phyloP scores from a whole-genome alignment of 73 alveolate species.

The Tetrahymena malaccensis region DNA sequence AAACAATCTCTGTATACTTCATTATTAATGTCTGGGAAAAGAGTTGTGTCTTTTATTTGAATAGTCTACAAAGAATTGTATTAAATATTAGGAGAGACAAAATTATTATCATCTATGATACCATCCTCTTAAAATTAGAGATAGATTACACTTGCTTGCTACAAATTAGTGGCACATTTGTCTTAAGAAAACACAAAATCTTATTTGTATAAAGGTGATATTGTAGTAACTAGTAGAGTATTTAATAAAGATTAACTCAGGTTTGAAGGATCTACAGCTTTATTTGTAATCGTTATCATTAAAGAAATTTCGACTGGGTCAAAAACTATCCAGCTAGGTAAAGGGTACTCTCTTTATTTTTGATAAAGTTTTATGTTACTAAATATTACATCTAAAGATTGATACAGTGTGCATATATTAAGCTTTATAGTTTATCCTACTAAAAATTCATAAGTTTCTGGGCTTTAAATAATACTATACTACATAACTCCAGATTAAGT shows the following conservation, averaged over 20 bases:
- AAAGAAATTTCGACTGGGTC: neutral
- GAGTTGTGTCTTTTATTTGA: neutral
- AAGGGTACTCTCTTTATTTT: neutral
- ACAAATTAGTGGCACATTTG: neutral
- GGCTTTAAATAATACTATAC: neutral
- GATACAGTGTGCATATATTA: neutral
- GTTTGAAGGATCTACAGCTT: neutral
- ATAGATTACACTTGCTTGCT: neutral
- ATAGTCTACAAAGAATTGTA: neutral
- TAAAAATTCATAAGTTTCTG: neutral
- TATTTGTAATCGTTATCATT: neutral
- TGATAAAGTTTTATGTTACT: neutral
- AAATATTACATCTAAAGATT: neutral
- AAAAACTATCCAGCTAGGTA: neutral
- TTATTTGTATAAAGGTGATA: neutral
- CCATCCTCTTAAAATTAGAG: neutral
- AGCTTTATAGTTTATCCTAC: neutral
- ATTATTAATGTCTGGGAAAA: neutral
- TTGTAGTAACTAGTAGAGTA: neutral
- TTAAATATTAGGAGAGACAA: neutral
- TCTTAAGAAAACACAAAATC: neutral
- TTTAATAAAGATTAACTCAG: neutral
- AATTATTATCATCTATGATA: neutral
- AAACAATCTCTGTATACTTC: neutral
- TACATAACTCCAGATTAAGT: neutral